These are phyloP conservation scores for Dianthus caryophyllus DNA, from an alignment of 148 eudicot species.

Conservation along the genomic window DNA sequence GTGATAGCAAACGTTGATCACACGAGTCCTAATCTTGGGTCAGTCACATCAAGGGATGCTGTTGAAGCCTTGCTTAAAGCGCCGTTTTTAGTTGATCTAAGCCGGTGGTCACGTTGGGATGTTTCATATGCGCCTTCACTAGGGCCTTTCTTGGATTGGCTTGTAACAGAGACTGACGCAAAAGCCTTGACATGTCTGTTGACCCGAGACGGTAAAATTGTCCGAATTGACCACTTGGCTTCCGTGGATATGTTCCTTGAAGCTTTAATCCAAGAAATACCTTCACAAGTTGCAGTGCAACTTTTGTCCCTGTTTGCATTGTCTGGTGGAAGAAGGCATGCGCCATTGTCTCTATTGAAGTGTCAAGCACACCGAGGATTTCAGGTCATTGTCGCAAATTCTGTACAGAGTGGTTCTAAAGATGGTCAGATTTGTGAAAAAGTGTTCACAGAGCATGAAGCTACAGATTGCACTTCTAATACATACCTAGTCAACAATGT, in stretches of 20 bases:
- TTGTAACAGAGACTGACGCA: constrained; percentile 49
- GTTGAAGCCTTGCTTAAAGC: constrained; percentile 52
- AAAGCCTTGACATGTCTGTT: constrained; percentile 63
- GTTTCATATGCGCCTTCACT: constrained; percentile 62
- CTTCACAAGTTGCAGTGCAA: constrained; percentile 65
- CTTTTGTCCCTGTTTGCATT: constrained; percentile 60
- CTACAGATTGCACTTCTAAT: no score
- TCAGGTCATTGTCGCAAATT: constrained; percentile 47
- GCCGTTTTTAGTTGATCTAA: constrained; percentile 72
- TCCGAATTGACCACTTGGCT: constrained; percentile 71
- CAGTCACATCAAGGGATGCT: constrained; percentile 55
- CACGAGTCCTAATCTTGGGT: constrained; percentile 25
- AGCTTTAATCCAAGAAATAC: constrained; percentile 56
- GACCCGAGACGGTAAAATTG: constrained; percentile 59
- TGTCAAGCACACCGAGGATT: constrained; percentile 68
- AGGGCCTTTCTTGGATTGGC: constrained; percentile 75
- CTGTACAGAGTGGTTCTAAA: constrained; percentile 22
- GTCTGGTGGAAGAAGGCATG: constrained; percentile 64
- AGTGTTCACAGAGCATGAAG: no score
- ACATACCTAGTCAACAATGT: no score
- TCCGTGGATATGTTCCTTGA: constrained; percentile 57
- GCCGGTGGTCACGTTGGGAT: constrained; percentile 80
- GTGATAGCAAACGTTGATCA: constrained; percentile 19
- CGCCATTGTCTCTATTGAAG: constrained; percentile 63
- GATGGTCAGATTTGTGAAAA: no score